Evolutionary conservation across 2,329 filamentous ascomycete species (phyloP).

Genomic region (Amauroascus verrucosus): DNA sequence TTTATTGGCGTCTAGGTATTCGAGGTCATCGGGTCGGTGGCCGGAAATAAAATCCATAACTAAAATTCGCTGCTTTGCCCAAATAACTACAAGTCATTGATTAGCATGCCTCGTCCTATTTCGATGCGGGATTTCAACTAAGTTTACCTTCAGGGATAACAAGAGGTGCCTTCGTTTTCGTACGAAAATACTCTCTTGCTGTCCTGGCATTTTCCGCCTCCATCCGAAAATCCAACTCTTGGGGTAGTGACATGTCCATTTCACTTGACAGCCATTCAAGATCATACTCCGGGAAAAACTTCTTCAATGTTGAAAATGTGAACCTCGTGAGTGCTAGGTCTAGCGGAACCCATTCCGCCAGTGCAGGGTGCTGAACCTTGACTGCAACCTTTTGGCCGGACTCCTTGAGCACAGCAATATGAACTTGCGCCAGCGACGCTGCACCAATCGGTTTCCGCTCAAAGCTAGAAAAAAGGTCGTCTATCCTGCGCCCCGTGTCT

Average conservation of each 20-base stretch:
- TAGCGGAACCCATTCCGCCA: constrained; percentile 82
- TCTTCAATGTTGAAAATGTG: constrained; percentile 80
- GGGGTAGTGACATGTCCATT: constrained; percentile 81
- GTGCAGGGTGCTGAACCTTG: constrained; percentile 84
- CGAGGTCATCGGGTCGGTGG: constrained; percentile 75
- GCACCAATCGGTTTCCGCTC: constrained; percentile 72
- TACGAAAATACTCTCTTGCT: constrained; percentile 69
- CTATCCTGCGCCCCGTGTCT: constrained; percentile 70
- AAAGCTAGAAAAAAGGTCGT: constrained; percentile 80
- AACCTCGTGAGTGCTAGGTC: constrained; percentile 79
- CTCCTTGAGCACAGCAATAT: constrained; percentile 71
- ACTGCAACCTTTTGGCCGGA: constrained; percentile 83
- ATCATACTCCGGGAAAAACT: constrained; percentile 95
- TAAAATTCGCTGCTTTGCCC: constrained; percentile 77
- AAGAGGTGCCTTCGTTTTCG: constrained; percentile 63
- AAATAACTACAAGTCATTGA: constrained; percentile 51
- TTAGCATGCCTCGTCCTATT: neutral
- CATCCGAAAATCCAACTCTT: constrained; percentile 79
- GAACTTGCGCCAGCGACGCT: constrained; percentile 88
- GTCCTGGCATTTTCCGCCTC: constrained; percentile 77
- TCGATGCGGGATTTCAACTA: neutral
- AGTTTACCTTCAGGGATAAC: constrained; percentile 62
- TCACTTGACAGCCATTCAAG: constrained; percentile 90
- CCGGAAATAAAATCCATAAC: constrained; percentile 93
- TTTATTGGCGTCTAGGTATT: constrained; percentile 69